Evolutionary conservation across 805 yeast species (phyloP).

Genomic region (Kurtzmaniella fragi): DNA sequence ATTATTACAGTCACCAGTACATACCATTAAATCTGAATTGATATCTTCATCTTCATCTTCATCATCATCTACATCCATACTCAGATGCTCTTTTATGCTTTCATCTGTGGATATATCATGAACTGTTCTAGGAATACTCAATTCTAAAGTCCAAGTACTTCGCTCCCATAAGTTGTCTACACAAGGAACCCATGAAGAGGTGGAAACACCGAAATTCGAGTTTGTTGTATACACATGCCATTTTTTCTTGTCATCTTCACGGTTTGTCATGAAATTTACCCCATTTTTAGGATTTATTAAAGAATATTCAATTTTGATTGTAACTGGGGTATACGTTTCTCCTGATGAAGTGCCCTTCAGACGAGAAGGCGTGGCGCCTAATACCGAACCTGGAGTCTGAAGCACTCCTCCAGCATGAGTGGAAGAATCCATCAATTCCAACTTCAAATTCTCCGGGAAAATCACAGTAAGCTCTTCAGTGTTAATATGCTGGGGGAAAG

Average conservation of each 20-base stretch:
- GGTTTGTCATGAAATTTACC: constrained; percentile 64
- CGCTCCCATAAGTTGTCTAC: constrained; percentile 83
- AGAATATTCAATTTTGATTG: constrained; percentile 62
- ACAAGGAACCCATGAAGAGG: constrained; percentile 98
- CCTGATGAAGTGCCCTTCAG: constrained; percentile 26
- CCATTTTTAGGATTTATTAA: constrained; percentile 69
- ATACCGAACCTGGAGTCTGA: constrained; percentile 7
- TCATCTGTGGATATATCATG: constrained; percentile 54
- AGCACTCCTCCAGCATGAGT: constrained; percentile 17
- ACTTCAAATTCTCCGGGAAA: constrained; percentile 61
- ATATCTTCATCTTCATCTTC: constrained; percentile 43
- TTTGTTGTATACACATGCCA: constrained; percentile 91
- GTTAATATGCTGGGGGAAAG: constrained; percentile 17
- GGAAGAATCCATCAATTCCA: constrained; percentile 38
- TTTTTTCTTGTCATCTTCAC: constrained; percentile 39
- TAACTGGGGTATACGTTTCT: constrained; percentile 63
- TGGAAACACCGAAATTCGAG: constrained; percentile 68
- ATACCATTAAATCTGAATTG: constrained; percentile 52
- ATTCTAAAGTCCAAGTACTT: constrained; percentile 86
- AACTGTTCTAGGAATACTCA: constrained; percentile 78
- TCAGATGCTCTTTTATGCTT: constrained; percentile 25
- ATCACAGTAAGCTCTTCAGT: constrained; percentile 62
- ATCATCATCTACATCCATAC: constrained; percentile 20
- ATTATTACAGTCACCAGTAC: constrained; percentile 65
- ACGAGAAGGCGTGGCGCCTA: constrained; percentile 32